These are phyloP conservation scores for Cystobasidium pallidum DNA, from an alignment of 1,284 basidiomycete species.

Conservation along the genomic window DNA sequence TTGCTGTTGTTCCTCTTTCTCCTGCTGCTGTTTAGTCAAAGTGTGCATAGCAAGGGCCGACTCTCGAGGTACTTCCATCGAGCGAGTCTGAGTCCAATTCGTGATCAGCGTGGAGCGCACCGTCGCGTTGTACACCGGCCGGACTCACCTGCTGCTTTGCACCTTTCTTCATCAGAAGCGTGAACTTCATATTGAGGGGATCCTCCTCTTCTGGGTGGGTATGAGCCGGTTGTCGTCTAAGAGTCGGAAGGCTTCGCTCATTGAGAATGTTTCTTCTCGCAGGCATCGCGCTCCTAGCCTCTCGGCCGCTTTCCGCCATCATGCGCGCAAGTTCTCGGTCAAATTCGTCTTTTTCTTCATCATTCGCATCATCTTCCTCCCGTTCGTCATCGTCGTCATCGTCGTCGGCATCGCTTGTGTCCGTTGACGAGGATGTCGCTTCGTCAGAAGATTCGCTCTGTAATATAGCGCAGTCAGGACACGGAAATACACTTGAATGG, in stretches of 20 bases:
- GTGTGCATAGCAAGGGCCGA: slow-evolving; percentile 87
- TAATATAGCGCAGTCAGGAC: slow-evolving; percentile 6
- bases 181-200: slow-evolving; percentile 80
- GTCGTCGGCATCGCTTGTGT: slow-evolving; percentile 15
- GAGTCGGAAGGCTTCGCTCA: slow-evolving; percentile 62
- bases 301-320: slow-evolving; percentile 79
- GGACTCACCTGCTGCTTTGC: slow-evolving; percentile 80
- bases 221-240: slow-evolving; percentile 56
- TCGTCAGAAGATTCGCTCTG: slow-evolving; percentile 14
- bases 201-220: slow-evolving; percentile 54
- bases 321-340: slow-evolving; percentile 94
- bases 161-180: slow-evolving; percentile 87
- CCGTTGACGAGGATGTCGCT: slow-evolving; percentile 27
- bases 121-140: neutral
- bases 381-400: slow-evolving; percentile 71
- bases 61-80: slow-evolving; percentile 81
- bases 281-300: slow-evolving; percentile 71
- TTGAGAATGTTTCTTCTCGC: slow-evolving; percentile 45
- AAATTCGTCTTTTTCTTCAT: slow-evolving; percentile 85
- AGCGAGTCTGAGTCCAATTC: slow-evolving; percentile 65
- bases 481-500: too few species aligned
- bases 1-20: slow-evolving; percentile 92
- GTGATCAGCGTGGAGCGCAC: neutral
- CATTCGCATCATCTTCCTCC: slow-evolving; percentile 52
- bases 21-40: slow-evolving; percentile 82